Evolutionary conservation across 306 rosid genomes (phyloP), one percentile per base, ranked within the genome.

Genomic region (Delonix regia): DNA sequence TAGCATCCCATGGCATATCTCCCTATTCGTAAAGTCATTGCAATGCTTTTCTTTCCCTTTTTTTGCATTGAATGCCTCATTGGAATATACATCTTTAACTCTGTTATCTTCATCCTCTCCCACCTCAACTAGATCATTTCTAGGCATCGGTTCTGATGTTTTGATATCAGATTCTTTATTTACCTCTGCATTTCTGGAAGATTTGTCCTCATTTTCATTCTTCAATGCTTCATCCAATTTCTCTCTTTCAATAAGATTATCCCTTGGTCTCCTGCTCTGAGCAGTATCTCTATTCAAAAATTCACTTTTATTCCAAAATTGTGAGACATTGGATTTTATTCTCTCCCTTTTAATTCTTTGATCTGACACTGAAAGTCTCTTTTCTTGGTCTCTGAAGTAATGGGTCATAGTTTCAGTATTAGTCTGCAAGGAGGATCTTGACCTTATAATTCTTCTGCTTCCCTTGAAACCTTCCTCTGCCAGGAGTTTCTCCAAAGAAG

Each of bases 401-500:
- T 52, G 73, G 2, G 89, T 81, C n/a, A 70, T 63, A 39, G 57
- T 64, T 65, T 72, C 73, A 76, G 86, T 80, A 55, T 81, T 81
- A 59, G 89, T 24, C 69, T 77, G 84, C 51, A 82, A 76, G 63
- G 89, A 83, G 49, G 88, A 76, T 83, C 87, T 84, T 9, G 93
- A 77, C 84, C 87, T 86, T 59, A 71, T 51, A 62, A 84, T 48
- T 52, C 63, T 65, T 84, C 83, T 88, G 71, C 82, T 80, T 80
- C 89, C 92, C 80, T 76, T 91, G 84, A 93, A 93, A 15, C 98
- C 98, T 79, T 93, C 98, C 84, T 83, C 64, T 49, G 87, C 88
- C 59, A 93, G 92, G 81, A 93, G 97, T 69, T 93, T 88, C 81
- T 88, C 86, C 86, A 93, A 86, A 57, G 98, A 89, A 52, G 94